Conservation (phyloP, 2,329 filamentous ascomycete genomes). For the Diaporthe velutina region DNA sequence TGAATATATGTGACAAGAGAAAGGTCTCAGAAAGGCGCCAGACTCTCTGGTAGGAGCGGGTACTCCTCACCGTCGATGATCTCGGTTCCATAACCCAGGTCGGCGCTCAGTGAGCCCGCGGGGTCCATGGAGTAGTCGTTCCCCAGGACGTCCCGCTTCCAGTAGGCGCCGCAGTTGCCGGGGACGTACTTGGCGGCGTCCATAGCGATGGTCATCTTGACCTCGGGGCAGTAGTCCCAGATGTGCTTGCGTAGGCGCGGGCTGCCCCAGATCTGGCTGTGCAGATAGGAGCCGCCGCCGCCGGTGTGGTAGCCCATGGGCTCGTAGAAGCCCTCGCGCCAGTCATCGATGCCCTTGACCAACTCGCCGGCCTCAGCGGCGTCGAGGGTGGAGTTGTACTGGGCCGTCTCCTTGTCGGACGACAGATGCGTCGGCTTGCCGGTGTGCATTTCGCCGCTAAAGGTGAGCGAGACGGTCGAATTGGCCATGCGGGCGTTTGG, state of each 20-base stretch:
- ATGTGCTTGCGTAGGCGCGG: constrained; percentile 58
- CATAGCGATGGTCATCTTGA: constrained; percentile 57
- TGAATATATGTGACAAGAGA: neutral
- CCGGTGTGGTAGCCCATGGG: constrained; percentile 69
- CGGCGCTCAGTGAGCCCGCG: constrained; percentile 41
- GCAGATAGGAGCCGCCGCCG: constrained; percentile 56
- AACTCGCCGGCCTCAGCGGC: constrained; percentile 49
- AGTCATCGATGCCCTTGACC: constrained; percentile 62
- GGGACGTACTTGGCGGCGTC: constrained; percentile 65
- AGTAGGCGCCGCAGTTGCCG: constrained; percentile 58
- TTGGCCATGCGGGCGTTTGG: constrained; percentile 63
- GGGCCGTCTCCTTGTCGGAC: constrained; percentile 35
- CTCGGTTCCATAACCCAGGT: constrained; percentile 54
- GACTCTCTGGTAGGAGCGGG: constrained; percentile 52
- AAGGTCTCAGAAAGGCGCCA: constrained; percentile 50
- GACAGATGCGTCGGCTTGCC: constrained; percentile 37
- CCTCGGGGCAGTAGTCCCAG: constrained; percentile 68
- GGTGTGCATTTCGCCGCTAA: constrained; percentile 41
- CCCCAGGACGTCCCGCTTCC: constrained; percentile 56
- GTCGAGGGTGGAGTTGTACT: constrained; percentile 39
- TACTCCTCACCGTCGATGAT: constrained; percentile 56
- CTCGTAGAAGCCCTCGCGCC: constrained; percentile 53
- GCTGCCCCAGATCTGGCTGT: constrained; percentile 62
- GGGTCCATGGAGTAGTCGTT: constrained; percentile 40
- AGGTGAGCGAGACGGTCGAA: constrained; percentile 43